Conservation (phyloP, 208 protist genomes). For the Wallacemonas rigidus region DNA sequence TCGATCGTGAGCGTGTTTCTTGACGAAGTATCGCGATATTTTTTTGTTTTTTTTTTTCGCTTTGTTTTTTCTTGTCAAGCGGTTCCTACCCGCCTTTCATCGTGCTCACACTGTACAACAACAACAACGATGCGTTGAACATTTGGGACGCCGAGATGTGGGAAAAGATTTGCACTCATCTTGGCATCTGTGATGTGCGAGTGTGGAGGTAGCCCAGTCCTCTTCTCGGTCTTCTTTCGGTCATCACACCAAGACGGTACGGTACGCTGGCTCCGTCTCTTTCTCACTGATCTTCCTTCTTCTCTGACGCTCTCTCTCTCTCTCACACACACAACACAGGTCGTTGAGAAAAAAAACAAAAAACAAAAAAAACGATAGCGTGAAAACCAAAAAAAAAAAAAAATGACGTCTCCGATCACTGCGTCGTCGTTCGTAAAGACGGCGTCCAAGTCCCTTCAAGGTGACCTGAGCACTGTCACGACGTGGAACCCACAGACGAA, state of each 20-base stretch:
- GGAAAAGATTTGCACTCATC: too few species aligned
- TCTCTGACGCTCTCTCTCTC: constrained; percentile 13
- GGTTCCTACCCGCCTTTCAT: background rate
- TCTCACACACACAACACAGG: constrained; percentile 4
- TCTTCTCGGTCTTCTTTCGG: too few species aligned
- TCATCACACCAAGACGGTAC: too few species aligned
- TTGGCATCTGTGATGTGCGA: too few species aligned
- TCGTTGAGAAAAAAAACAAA: constrained; percentile 17
- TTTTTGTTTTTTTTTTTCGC: background rate
- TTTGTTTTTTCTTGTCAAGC: background rate
- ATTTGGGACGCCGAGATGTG: too few species aligned
- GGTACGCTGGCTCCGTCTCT: too few species aligned
- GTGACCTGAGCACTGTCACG: constrained; percentile 49
- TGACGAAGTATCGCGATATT: background rate
- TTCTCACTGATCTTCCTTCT: background rate
- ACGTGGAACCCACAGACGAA: constrained; percentile 63
- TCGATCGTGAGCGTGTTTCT: background rate
- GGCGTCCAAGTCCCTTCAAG: constrained; percentile 34
- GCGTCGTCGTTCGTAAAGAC: constrained; percentile 34
- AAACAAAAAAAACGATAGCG: constrained; percentile 14
- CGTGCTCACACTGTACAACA: background rate
- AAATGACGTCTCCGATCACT: background rate
- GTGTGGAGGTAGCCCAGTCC: too few species aligned
- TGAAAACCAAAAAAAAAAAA: background rate
- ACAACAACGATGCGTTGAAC: too few species aligned